Conservation (phyloP, 192 early-diverging fungal genomes). For the Glomus cerebriforme region DNA sequence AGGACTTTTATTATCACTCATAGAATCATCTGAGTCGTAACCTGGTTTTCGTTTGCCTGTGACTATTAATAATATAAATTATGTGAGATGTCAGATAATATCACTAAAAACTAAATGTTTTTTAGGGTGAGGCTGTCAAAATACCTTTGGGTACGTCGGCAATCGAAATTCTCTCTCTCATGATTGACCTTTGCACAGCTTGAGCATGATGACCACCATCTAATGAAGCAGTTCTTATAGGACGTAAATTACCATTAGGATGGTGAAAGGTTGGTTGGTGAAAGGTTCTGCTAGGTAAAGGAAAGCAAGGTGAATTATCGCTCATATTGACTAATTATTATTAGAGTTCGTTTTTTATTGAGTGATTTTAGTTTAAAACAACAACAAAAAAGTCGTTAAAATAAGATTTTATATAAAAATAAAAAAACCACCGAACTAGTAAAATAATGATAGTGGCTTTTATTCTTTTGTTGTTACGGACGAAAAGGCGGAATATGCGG, state of each 20-base stretch:
- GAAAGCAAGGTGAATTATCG: slow-evolving; percentile 31
- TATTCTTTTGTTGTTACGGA: background rate
- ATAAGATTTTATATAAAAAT: background rate
- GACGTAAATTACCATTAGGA: background rate
- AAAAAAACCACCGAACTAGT: background rate
- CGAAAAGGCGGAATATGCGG: background rate
- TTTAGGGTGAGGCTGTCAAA: background rate
- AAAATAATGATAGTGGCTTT: background rate
- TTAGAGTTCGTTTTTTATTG: background rate
- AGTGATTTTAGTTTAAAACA: background rate
- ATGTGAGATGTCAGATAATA: background rate
- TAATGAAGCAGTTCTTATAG: background rate
- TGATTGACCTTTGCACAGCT: background rate
- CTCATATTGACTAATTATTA: slow-evolving; percentile 9
- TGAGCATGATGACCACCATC: background rate
- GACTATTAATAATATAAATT: background rate
- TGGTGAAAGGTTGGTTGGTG: slow-evolving; percentile 1
- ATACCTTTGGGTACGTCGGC: background rate
- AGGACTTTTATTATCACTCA: slow-evolving; percentile 22
- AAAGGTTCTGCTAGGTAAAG: background rate
- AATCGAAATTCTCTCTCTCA: slow-evolving; percentile 7
- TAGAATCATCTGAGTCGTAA: slow-evolving; percentile 19
- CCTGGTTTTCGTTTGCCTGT: slow-evolving; percentile 17
- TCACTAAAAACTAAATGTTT: background rate
- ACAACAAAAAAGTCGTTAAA: background rate